Conservation (phyloP, 2,329 filamentous ascomycete species). For the Colletotrichum musae region DNA sequence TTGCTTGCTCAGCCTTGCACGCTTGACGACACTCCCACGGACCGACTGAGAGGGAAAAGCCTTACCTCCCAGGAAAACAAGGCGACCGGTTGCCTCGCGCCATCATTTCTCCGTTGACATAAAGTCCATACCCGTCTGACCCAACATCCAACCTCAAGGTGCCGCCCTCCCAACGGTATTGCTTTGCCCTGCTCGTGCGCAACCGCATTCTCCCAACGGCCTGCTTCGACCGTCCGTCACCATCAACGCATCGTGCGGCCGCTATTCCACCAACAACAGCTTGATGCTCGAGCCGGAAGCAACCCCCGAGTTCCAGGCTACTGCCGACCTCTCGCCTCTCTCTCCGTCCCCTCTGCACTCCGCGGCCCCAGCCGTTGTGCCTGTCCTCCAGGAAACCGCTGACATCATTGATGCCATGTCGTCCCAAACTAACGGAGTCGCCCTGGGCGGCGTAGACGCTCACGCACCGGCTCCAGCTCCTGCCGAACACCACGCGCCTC, state of each 20-base stretch:
- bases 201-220: slow-evolving; percentile 2
- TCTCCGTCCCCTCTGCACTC: slow-evolving; percentile 65
- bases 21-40: slow-evolving; percentile 23
- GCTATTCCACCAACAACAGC: slow-evolving; percentile 22
- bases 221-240: slow-evolving; percentile 2
- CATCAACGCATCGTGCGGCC: slow-evolving; percentile 15
- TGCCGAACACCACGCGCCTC: slow-evolving; percentile 13
- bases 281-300: slow-evolving; percentile 61
- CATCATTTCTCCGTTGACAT: slow-evolving; percentile 21
- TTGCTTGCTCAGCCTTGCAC: slow-evolving; percentile 25
- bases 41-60: slow-evolving; percentile 11
- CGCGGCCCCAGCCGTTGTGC: slow-evolving; percentile 62
- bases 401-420: slow-evolving; percentile 64
- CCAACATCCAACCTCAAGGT: not conserved
- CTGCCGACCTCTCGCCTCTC: slow-evolving; percentile 66
- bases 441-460: slow-evolving; percentile 39
- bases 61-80: slow-evolving; percentile 24
- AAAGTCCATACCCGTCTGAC: slow-evolving; percentile 28
- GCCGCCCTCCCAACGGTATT: not conserved
- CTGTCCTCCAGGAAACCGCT: slow-evolving; percentile 66
- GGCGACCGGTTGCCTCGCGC: slow-evolving; percentile 35
- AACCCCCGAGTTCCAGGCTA: slow-evolving; percentile 62
- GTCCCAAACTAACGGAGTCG: slow-evolving; percentile 45
- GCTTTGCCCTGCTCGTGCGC: slow-evolving; percentile 27
- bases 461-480: slow-evolving; percentile 40